Evolutionary conservation across 2,329 filamentous ascomycete species (phyloP), one percentile per base, ranked within the genome.

Genomic region (Aspergillus sp.): DNA sequence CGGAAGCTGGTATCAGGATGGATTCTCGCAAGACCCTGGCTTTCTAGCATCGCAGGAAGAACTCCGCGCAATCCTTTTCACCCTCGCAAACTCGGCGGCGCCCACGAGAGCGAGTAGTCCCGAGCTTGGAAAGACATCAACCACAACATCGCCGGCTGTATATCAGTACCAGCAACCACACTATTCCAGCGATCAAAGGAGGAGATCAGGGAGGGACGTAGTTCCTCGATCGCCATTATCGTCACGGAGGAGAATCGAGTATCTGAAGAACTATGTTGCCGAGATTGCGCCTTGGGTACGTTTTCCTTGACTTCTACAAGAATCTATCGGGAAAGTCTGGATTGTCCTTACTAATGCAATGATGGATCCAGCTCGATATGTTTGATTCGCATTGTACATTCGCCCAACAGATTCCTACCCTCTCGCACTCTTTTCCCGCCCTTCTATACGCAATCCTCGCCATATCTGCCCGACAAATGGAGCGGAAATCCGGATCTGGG

Each of bases 341-440:
- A 47, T 11, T 47, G 45, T 47, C 5, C 7, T 22, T 1, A 17
- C 46, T 48, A 48, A 48, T 48, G 22, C 13, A 30, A n/a, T 31
- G 7, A 19, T 41, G n/a, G 31, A 55, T 46, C 53, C 1, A 82
- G 82, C 79, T 87, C 3, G 85, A 87, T 66, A 87, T 85, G 71
- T 85, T 86, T 55, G 84, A 87, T 61, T 76, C 78, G 30, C 74
- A 81, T 15, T 80, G 81, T 13, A 80, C 81, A 49, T 87, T 87
- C 66, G 81, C 82, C 19, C 79, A 82, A 1, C 78, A 83, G 11
- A 74, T 87, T 3, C 81, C 84, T 0, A 72, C 82, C 2, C 71
- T 85, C 31, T 83, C 83, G 1, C 79, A 79, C 47, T 76, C 73
- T 25, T 81, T 81, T 25, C 74, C 79, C 0, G 74, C 81, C 25